Percentiles rank a stretch among this genome's conserved stretches.
Evolutionary conservation across 768 basidiomycete genomes (phyloP).

Genomic region (Pulveroboletus sp.): DNA sequence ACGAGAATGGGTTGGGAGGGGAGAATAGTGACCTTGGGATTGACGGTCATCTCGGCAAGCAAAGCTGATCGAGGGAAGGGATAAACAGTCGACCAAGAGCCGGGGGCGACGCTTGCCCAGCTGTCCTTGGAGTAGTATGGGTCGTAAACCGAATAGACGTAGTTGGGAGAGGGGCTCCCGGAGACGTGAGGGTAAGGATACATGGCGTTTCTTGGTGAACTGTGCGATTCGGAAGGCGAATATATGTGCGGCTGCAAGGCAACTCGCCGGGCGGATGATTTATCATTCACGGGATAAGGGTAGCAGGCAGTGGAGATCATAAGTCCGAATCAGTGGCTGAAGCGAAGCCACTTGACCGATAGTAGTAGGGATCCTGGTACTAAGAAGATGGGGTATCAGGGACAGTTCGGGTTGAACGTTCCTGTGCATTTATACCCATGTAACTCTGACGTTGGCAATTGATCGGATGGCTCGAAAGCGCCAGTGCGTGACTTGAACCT

Average conservation of each 20-base stretch:
- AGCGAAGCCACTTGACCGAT: conserved; percentile 19
- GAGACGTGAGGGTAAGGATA: conserved; percentile 23
- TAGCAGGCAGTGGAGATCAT: conserved; percentile 33
- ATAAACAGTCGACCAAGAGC: conserved; percentile 22
- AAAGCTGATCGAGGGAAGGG: conserved; percentile 14
- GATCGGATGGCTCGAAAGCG: conserved; percentile 32
- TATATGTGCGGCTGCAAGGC: conserved; percentile 31
- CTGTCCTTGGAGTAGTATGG: conserved; percentile 22
- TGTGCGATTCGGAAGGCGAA: conserved; percentile 25
- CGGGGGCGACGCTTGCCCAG: conserved; percentile 10
- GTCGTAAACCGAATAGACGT: conserved; percentile 23
- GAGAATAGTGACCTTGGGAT: conserved; percentile 29
- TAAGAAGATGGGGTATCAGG: conserved; percentile 29
- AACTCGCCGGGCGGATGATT: conserved; percentile 19
- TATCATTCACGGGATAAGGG: conserved; percentile 26
- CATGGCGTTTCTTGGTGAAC: conserved; percentile 23
- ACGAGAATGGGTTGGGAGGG: conserved; percentile 19
- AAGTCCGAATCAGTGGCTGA: conserved; percentile 19
- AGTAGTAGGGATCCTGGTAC: conserved; percentile 11
- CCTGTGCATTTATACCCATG: conserved; percentile 31
- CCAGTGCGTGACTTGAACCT: conserved; percentile 23
- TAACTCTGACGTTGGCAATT: conserved; percentile 29
- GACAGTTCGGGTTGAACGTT: conserved; percentile 17
- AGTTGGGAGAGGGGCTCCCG: conserved; percentile 19
- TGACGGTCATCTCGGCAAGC: conserved; percentile 16